Evolutionary conservation across 2,329 filamentous ascomycete species (phyloP), one percentile per base, ranked within the genome.

Genomic region (Metarhizium robertsii): DNA sequence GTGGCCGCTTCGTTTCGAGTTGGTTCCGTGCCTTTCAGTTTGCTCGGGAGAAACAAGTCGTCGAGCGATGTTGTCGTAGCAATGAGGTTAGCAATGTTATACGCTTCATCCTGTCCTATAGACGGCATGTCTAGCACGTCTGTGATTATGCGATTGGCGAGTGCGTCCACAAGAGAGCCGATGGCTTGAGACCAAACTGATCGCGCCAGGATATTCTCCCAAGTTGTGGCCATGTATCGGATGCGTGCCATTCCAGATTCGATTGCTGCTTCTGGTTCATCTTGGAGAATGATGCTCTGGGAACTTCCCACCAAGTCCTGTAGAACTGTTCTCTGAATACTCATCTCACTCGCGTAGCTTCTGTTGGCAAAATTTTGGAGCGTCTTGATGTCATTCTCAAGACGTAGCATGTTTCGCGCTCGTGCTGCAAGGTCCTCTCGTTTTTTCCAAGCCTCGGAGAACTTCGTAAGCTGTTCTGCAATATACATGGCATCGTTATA

Each of bases 401-500:
- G 70, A 16, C 79, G 78, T 18, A 85, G 71, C 74, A 83, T 79
- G 53, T 70, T 73, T 48, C 75, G 74, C 1, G 80, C 79, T 11
- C 77, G 72, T 2, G 72, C 65, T 2, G 73, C 72, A 6, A 85
- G 64, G 58, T 84, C 79, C 6, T 75, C 69, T 2, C 81, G 76
- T 20, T 71, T 63, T 61, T 79, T 79, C 83, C 82, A 86, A 1
- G 68, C 61, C 2, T 67, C 64, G 0, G 73, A 67, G 55, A 83
- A 76, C 2, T 76, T 74, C 2, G 71, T 67, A 6, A 87, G 62
- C 52, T 73, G 74, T 62, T 86, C 81, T 1, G 83, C 77, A 7
- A 88, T 71, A 65, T 86, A 86, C 61, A 78, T 79, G 42, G 82
- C 78, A 63, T 88, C 85, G 58, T 87, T 88, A 63, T 87, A 87